A percentile compares a stretch with the other conserved stretches of the same genome.
Conservation (phyloP, 2,329 filamentous ascomycete species). For the Pseudogymnoascus sp. region DNA sequence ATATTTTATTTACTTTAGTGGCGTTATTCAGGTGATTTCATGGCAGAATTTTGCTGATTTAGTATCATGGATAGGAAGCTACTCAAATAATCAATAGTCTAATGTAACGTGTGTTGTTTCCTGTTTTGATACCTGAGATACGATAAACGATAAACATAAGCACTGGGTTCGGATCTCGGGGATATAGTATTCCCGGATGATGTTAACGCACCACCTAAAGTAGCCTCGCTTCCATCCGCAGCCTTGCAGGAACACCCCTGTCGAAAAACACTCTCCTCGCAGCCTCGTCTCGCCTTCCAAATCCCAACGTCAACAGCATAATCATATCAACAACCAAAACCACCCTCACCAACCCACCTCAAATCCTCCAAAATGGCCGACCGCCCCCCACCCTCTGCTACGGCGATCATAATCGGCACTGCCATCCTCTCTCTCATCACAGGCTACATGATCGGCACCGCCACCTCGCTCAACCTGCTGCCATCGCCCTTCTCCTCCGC, state of each 20-base stretch:
- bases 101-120: not conserved
- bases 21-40: not conserved
- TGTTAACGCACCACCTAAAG: not conserved
- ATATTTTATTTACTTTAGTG: not conserved
- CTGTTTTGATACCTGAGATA: not conserved
- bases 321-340: not conserved
- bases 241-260: not conserved
- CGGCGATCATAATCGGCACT: constrained; percentile 62
- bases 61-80: not conserved
- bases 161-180: not conserved
- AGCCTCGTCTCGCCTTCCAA: constrained; percentile 7
- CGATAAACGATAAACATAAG: not conserved
- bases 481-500: constrained; percentile 39
- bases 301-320: not conserved
- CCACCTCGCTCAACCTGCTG: constrained; percentile 67
- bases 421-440: constrained; percentile 66
- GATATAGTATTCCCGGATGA: not conserved
- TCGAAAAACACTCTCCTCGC: not conserved
- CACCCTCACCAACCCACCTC: not conserved
- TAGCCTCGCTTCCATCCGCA: not conserved
- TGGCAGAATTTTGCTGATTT: not conserved
- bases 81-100: not conserved
- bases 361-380: not conserved
- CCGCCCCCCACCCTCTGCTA: not conserved
- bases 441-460: constrained; percentile 76